Percentiles rank a stretch among this genome's conserved stretches.
Conservation (phyloP, 805 yeast genomes). For the Scheffersomyces ergatensis region DNA sequence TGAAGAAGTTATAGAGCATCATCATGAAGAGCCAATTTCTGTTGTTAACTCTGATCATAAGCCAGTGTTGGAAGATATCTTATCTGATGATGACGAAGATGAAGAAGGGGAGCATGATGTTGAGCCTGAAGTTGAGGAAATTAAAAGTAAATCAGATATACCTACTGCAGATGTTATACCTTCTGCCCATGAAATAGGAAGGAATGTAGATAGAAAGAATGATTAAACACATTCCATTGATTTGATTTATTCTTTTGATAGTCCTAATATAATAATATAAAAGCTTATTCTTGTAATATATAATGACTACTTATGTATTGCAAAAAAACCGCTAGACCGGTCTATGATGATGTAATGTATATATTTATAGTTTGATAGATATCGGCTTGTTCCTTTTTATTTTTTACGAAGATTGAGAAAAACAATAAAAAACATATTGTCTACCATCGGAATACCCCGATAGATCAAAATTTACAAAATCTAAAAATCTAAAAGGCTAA, state of each 20-base stretch:
- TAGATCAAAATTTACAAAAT: no score
- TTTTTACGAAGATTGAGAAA: no score
- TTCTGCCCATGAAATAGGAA: background rate
- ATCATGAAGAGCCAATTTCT: background rate
- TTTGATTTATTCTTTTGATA: background rate
- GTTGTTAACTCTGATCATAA: background rate
- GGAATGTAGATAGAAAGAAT: background rate
- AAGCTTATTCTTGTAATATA: no score
- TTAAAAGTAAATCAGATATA: background rate
- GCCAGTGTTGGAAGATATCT: background rate
- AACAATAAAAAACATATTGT: no score
- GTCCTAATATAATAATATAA: no score
- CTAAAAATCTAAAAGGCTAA: no score
- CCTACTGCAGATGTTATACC: background rate
- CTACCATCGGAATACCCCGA: no score
- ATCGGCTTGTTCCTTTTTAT: no score
- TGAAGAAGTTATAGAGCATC: constrained; percentile 9
- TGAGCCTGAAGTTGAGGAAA: background rate
- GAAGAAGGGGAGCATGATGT: background rate
- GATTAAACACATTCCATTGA: background rate
- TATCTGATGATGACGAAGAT: background rate
- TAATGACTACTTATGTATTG: no score
- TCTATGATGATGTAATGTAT: no score
- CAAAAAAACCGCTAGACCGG: no score
- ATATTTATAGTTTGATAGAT: no score